Evolutionary conservation across 371 early-diverging fungal genomes (phyloP).

Genomic region (Apophysomyces variabilis): DNA sequence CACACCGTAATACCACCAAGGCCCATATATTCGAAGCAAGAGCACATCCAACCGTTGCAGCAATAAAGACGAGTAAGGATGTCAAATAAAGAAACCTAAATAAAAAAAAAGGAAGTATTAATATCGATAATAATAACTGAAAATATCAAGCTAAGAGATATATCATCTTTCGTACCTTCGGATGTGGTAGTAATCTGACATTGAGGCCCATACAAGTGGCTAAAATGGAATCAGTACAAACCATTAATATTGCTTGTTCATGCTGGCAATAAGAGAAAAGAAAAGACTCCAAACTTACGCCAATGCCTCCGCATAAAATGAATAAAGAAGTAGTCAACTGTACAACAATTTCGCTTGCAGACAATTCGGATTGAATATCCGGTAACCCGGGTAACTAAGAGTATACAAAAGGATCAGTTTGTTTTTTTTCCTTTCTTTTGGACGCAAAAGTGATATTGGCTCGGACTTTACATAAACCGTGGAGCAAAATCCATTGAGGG

Average conservation of each 20-base stretch:
- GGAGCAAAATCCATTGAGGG: slow-evolving; percentile 43
- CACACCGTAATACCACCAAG: slow-evolving; percentile 60
- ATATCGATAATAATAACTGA: not conserved
- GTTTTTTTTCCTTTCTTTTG: slow-evolving; percentile 5
- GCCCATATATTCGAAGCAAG: slow-evolving; percentile 52
- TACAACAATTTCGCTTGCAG: slow-evolving; percentile 42
- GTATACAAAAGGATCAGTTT: not conserved
- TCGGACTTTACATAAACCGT: slow-evolving; percentile 39
- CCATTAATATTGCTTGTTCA: not conserved
- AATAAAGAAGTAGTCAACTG: slow-evolving; percentile 56
- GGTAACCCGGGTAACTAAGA: slow-evolving; percentile 44
- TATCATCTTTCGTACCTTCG: slow-evolving; percentile 33
- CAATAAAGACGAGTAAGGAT: slow-evolving; percentile 56
- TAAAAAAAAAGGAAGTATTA: not conserved
- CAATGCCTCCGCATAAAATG: slow-evolving; percentile 57
- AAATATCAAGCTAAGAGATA: not conserved
- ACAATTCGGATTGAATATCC: slow-evolving; percentile 43
- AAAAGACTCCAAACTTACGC: slow-evolving; percentile 20
- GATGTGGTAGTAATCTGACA: slow-evolving; percentile 61
- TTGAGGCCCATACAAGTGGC: slow-evolving; percentile 65
- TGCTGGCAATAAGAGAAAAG: slow-evolving; percentile 3
- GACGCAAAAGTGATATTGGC: not conserved
- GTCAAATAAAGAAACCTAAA: slow-evolving; percentile 56
- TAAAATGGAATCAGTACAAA: slow-evolving; percentile 4
- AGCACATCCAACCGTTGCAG: slow-evolving; percentile 66